Conservation (phyloP, 176 grass and related monocot species). For the Triticum urartu region DNA sequence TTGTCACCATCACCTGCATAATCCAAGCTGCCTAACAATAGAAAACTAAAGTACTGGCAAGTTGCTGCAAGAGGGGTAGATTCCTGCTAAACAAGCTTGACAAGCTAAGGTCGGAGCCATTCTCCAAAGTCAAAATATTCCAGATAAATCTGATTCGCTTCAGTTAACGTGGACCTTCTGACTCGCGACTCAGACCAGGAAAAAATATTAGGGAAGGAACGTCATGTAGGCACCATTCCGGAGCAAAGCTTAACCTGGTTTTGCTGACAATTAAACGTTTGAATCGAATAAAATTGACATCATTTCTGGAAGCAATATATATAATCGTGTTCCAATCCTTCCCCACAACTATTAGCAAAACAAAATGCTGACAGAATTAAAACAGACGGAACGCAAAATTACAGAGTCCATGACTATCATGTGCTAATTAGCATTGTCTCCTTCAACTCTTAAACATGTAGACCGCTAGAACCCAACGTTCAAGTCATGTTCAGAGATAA, state of each 20-base stretch:
- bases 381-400: background rate
- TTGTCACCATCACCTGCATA: constrained; percentile 11
- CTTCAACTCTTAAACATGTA: background rate
- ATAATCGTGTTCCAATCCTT: background rate
- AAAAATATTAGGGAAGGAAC: background rate
- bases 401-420: background rate
- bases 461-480: background rate
- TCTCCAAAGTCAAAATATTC: background rate
- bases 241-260: background rate
- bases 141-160: constrained; percentile 4
- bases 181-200: background rate
- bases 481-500: background rate
- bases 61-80: background rate
- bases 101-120: constrained; percentile 31
- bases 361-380: background rate
- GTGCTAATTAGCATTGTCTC: background rate
- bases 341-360: background rate
- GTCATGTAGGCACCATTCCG: background rate
- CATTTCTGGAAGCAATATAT: background rate
- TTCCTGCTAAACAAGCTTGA: constrained; percentile 25
- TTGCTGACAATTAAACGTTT: background rate
- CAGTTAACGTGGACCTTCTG: background rate
- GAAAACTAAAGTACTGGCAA: constrained; percentile 28
- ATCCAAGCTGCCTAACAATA: background rate
- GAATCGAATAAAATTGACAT: background rate